These are phyloP conservation scores for Dendrobium catenatum DNA, from an alignment of 106 monocot species.

Conservation along the genomic window DNA sequence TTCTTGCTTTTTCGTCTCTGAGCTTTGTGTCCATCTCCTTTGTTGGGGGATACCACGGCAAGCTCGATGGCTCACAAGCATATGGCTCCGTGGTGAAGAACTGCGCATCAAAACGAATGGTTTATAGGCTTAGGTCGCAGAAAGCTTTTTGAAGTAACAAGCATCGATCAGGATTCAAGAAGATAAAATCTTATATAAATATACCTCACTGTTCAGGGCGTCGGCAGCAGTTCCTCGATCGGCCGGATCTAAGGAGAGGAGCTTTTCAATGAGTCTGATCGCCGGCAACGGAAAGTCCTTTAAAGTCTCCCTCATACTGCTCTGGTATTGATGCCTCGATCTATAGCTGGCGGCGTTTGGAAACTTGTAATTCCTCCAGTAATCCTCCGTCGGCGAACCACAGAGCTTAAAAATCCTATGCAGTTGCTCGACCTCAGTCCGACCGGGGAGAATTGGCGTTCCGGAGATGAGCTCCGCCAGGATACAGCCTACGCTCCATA, in stretches of 20 bases:
- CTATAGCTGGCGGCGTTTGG: conserved; percentile 33
- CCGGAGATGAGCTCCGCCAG: conserved; percentile 51
- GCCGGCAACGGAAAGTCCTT: conserved; percentile 37
- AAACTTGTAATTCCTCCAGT: conserved; percentile 48
- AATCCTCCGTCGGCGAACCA: conserved; percentile 50
- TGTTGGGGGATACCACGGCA: conserved; percentile 76
- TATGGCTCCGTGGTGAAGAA: conserved; percentile 61
- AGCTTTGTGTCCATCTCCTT: conserved; percentile 75
- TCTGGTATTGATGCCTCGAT: conserved; percentile 29
- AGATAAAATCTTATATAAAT: background rate
- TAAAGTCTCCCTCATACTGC: conserved; percentile 44
- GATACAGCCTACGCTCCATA: conserved; percentile 74
- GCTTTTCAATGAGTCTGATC: conserved; percentile 34
- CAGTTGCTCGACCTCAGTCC: conserved; percentile 75
- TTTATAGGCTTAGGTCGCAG: background rate
- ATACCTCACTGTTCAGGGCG: conserved; percentile 51
- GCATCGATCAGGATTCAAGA: too few species aligned
- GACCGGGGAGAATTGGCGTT: conserved; percentile 48
- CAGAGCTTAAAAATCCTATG: conserved; percentile 68
- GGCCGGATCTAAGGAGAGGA: conserved; percentile 45
- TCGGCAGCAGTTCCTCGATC: conserved; percentile 48
- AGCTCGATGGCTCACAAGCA: conserved; percentile 67
- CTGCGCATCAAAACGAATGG: conserved; percentile 19
- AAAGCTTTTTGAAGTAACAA: too few species aligned
- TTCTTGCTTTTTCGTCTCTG: conserved; percentile 54